Base-by-base conservation (phyloP, 768 basidiomycete species). In the Amanita phalloides region DNA sequence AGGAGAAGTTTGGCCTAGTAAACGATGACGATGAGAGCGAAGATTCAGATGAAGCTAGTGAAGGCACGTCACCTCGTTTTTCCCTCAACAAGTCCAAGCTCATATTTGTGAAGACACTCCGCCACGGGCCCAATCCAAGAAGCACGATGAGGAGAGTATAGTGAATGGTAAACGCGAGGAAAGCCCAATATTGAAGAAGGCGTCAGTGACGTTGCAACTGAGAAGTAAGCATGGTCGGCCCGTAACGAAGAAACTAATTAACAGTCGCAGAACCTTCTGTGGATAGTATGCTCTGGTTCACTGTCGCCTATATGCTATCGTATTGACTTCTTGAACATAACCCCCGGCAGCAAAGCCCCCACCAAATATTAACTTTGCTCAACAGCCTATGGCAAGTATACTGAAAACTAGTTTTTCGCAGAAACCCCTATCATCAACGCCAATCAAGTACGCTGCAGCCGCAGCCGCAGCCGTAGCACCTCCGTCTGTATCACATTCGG, bases 371-470 rank as follows among this genome's bases (percentile, higher is more conserved):
- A 91, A 88, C 61, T 90, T 92, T 66, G 73, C 78, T 1, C 82
- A 86, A 54, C 87, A 90, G 59, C 86, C 90, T 5, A 77, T 79
- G 76, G 63, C 78, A 55, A 79, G 71, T 49, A 86, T 92, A 57
- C 68, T 93, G 57, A 92, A 92, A 66, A 78, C 79, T 32, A 78
- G 81, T 20, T 65, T 89, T n/a, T 77, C 77, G 20, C 63, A 70
- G 50, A 76, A 75, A 58, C 78, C 77, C 57, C 73, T 73, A 30
- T 64, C 75, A 20, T 65, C 90, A 52, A 86, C 90, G 41, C 86
- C 91, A 10, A 88, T 94, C 62, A 77, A 87, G 46, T 96, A 96
- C 63, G 86, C 95, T 30, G 81, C 90, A n/a, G 92, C 91, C 0
- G 94, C 92, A 2, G 93, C 91, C 11, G 75, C 75, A 2, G 69